A percentile compares a stretch with the other conserved stretches of the same genome.
Evolutionary conservation across 495 filamentous ascomycete species (phyloP).

Genomic region (Talaromyces trachyspermus): DNA sequence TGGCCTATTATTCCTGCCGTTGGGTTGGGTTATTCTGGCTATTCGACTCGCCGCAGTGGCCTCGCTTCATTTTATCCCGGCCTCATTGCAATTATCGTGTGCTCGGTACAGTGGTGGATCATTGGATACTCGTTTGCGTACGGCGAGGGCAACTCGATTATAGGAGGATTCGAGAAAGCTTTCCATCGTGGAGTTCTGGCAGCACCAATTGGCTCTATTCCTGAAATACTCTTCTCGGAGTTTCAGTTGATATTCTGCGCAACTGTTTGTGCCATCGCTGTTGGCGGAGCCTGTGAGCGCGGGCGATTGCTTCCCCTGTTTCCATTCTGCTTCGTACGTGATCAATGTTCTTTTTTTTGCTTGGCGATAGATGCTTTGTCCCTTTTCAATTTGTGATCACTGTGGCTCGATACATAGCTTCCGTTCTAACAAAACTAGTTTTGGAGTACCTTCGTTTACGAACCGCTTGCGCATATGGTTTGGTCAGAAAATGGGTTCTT

Average conservation of each 20-base stretch:
- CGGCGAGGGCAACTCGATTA: constrained; percentile 25
- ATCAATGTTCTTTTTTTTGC: background rate
- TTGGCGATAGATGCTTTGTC: background rate
- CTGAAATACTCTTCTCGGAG: constrained; percentile 44
- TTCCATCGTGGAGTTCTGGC: constrained; percentile 33
- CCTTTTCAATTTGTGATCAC: too few species aligned
- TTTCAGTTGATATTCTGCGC: constrained; percentile 49
- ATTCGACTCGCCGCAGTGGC: constrained; percentile 37
- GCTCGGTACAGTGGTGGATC: constrained; percentile 41
- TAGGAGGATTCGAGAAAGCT: constrained; percentile 31
- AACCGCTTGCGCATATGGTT: constrained; percentile 38
- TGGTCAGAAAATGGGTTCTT: constrained; percentile 35
- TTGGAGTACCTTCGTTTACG: constrained; percentile 41
- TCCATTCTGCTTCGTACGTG: constrained; percentile 41
- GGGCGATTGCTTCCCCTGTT: constrained; percentile 41
- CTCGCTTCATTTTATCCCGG: constrained; percentile 41
- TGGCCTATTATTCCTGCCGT: constrained; percentile 37
- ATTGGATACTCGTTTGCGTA: constrained; percentile 38
- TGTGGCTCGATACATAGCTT: background rate
- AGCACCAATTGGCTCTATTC: constrained; percentile 35
- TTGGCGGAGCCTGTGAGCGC: constrained; percentile 42
- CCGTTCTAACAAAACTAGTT: constrained; percentile 19
- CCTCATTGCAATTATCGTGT: constrained; percentile 32
- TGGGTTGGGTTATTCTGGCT: constrained; percentile 41
- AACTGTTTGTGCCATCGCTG: constrained; percentile 36